phyloP scores from a whole-genome alignment of 495 filamentous ascomycete species.

The Lepraria neglecta region DNA sequence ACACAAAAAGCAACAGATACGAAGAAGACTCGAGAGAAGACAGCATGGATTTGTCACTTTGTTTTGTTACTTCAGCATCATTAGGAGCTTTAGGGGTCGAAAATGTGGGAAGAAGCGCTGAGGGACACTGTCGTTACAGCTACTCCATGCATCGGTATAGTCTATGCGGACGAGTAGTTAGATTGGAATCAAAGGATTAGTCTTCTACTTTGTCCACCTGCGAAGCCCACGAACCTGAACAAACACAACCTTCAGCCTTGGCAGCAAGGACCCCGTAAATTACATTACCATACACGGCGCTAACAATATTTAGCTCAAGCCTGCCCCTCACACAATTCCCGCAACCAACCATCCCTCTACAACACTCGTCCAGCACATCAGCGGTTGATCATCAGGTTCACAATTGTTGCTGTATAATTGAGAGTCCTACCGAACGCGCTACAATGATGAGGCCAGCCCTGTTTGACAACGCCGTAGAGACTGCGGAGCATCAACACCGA shows the following conservation, averaged over 20 bases:
- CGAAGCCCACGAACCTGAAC: background rate
- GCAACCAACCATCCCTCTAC: background rate
- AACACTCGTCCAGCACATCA: background rate
- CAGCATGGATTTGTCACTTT: background rate
- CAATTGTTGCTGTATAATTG: background rate
- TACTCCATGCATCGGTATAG: background rate
- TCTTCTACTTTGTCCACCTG: too few species aligned
- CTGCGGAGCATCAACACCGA: background rate
- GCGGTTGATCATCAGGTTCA: background rate
- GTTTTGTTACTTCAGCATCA: background rate
- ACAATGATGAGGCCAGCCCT: too few species aligned
- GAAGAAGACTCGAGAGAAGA: background rate
- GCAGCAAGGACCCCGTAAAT: background rate
- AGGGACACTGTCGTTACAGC: background rate
- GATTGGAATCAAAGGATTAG: too few species aligned
- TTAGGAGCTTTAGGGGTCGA: background rate
- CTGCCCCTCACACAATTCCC: background rate
- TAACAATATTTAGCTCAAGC: background rate
- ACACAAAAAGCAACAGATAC: background rate
- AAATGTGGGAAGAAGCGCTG: background rate
- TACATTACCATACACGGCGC: constrained; percentile 8
- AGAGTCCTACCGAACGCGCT: too few species aligned
- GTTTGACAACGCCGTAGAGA: too few species aligned
- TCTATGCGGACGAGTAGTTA: background rate
- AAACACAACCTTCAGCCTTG: background rate